Evolutionary conservation across 1,139 yeast genomes (phyloP).

Genomic region (Magnusiomyces magnusii): DNA sequence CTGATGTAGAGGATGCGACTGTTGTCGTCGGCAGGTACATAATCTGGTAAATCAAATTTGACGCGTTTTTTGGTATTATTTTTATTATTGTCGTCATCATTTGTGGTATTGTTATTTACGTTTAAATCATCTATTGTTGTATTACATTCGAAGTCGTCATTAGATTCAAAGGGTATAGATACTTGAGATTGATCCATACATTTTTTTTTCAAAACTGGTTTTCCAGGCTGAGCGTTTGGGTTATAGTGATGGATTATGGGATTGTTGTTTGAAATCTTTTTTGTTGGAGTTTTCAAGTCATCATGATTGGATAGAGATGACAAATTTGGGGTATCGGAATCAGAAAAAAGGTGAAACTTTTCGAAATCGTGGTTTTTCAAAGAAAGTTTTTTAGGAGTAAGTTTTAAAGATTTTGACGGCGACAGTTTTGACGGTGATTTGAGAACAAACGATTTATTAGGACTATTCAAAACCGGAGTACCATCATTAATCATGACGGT

Average conservation of each 20-base stretch:
- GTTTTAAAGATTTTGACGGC: too few relatives aligned
- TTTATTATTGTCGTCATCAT: neutral
- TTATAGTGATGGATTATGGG: neutral
- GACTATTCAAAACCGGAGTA: neutral
- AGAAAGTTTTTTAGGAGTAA: too few relatives aligned
- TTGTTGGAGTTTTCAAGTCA: too few relatives aligned
- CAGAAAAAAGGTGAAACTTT: neutral
- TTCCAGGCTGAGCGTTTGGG: neutral
- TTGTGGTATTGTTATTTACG: neutral
- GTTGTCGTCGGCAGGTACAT: slow-evolving; percentile 1
- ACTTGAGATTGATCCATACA: too few relatives aligned
- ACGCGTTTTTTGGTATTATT: neutral
- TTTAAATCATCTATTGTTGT: too few relatives aligned
- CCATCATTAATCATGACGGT: neutral
- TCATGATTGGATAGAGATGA: neutral
- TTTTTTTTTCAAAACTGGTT: neutral
- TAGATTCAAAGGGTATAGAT: too few relatives aligned
- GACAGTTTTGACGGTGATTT: neutral
- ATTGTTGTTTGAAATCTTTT: neutral
- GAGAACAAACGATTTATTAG: neutral
- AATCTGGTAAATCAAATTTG: neutral
- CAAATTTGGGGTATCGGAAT: neutral
- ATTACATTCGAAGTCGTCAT: too few relatives aligned
- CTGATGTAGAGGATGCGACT: neutral
- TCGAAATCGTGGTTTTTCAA: neutral